These are phyloP conservation scores for Starmerella scarabaei DNA, from an alignment of 805 yeast species.

Conservation along the genomic window DNA sequence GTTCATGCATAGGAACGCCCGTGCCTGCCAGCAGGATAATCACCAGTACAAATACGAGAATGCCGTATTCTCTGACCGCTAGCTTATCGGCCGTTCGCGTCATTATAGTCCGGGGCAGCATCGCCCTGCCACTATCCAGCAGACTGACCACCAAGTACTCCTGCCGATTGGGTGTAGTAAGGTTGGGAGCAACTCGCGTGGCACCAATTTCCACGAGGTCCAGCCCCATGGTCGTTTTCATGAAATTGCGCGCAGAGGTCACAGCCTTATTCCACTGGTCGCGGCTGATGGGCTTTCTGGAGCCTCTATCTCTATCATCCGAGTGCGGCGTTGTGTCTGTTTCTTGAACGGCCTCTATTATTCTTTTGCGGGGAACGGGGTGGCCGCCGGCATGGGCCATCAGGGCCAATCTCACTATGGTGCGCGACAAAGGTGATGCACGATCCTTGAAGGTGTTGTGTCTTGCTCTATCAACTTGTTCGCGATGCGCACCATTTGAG, in stretches of 20 bases:
- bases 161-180: neutral
- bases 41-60: conserved; percentile 2
- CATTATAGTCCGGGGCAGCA: neutral
- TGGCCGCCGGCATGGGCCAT: neutral
- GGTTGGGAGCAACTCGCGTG: neutral
- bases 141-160: conserved; percentile 1
- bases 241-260: neutral
- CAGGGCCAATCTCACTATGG: neutral
- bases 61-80: conserved; percentile 3
- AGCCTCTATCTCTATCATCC: no score
- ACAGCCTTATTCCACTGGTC: neutral
- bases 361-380: neutral
- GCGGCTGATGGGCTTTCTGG: neutral
- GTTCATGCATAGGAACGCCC: no score
- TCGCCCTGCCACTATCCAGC: neutral
- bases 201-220: neutral
- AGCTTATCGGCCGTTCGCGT: neutral
- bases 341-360: neutral
- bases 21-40: conserved; percentile 3
- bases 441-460: no score
- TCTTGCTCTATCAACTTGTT: no score
- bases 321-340: no score
- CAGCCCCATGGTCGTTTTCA: neutral
- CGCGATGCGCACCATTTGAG: no score
- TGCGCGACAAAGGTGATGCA: neutral